A percentile compares a stretch with the other conserved stretches of the same genome.
Conservation (phyloP, 1,284 basidiomycete genomes). For the Leucoagaricus sp. region DNA sequence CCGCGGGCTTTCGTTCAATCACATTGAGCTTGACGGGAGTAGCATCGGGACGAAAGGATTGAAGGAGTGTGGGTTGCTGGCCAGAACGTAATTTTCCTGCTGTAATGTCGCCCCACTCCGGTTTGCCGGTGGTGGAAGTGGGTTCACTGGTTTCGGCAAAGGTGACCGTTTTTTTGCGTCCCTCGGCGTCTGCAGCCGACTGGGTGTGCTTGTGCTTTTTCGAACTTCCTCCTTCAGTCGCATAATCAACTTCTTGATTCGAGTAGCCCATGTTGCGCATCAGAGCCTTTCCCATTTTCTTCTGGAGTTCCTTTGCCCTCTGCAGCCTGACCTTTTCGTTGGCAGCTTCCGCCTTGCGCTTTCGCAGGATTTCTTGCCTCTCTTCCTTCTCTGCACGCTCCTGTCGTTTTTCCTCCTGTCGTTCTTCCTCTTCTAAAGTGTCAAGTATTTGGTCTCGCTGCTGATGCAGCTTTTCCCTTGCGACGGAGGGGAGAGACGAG, state of each 20-base stretch:
- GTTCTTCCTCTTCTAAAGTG: conserved; percentile 70
- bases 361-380: conserved; percentile 46
- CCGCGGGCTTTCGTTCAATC: conserved; percentile 57
- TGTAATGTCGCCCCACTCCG: conserved; percentile 54
- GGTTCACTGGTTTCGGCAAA: conserved; percentile 50
- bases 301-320: conserved; percentile 62
- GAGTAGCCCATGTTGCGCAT: conserved; percentile 46
- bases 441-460: conserved; percentile 68
- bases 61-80: conserved; percentile 39
- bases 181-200: conserved; percentile 20
- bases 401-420: conserved; percentile 40
- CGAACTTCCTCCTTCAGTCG: background rate
- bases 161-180: conserved; percentile 59
- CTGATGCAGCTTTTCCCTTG: conserved; percentile 48
- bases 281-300: conserved; percentile 75
- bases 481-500: conserved; percentile 45
- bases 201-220: background rate
- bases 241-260: conserved; percentile 30
- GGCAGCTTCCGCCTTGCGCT: conserved; percentile 50
- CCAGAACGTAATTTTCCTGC: conserved; percentile 47
- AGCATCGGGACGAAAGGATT: conserved; percentile 36
- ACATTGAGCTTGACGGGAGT: conserved; percentile 68
- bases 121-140: conserved; percentile 14
- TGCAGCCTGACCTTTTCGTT: conserved; percentile 54
- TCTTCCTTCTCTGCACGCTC: conserved; percentile 42